phyloP scores from a whole-genome alignment of 441 rosid species.

The Hura crepitans region DNA sequence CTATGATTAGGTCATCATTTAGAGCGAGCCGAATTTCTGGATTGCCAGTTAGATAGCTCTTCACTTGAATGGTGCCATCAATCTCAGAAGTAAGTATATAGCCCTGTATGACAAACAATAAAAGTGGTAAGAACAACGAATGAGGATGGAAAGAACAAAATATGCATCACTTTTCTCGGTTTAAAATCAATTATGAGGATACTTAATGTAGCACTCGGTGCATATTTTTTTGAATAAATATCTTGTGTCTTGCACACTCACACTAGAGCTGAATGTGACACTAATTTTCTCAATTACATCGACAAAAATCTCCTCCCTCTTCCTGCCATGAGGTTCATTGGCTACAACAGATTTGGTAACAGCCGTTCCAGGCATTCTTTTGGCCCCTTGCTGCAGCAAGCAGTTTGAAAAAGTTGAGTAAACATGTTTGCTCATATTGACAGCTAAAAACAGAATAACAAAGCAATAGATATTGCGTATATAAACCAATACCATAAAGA shows the following conservation, averaged over 20 bases:
- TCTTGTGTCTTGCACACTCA: constrained; percentile 32
- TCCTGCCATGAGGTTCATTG: constrained; percentile 77
- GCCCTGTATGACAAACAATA: constrained; percentile 42
- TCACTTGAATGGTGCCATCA: constrained; percentile 95
- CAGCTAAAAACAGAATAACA: neutral
- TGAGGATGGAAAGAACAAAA: neutral
- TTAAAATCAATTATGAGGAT: neutral
- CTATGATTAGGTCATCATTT: constrained; percentile 69
- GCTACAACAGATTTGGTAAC: constrained; percentile 83
- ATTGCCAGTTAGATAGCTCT: constrained; percentile 79
- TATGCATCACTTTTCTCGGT: neutral
- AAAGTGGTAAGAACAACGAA: constrained; percentile 4
- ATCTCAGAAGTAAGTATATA: constrained; percentile 86
- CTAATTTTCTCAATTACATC: constrained; percentile 91
- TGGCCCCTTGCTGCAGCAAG: constrained; percentile 64
- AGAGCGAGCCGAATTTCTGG: constrained; percentile 84
- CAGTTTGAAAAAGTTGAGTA: constrained; percentile 22
- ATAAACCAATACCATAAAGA: constrained; percentile 53
- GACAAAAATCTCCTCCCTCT: constrained; percentile 87
- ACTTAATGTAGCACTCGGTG: constrained; percentile 59
- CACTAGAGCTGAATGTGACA: constrained; percentile 89
- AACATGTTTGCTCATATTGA: neutral
- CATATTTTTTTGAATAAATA: constrained; percentile 69
- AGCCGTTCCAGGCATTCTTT: constrained; percentile 84
- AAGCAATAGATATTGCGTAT: neutral